Base-by-base conservation (phyloP, 805 yeast genomes). In the Candida caryicola region DNA sequence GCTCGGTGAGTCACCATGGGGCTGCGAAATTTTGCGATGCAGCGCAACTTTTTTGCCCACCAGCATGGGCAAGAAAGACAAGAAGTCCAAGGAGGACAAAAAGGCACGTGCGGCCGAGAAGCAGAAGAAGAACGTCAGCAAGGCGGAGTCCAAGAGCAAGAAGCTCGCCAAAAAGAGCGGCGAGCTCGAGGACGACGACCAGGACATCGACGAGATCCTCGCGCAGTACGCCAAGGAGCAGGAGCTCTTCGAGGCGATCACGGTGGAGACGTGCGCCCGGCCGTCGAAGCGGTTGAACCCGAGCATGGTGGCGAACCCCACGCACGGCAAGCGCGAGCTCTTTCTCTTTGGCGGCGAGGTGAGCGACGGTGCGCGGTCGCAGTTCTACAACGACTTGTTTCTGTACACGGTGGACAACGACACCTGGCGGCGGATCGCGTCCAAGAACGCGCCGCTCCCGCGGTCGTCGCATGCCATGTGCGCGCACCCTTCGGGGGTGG, bases 381-480 rank as follows among this genome's bases (percentile, higher is more conserved):
- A 69, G 48, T 91, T 91, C 59, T 85, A 81, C 69, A 91, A 90
- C 53, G 98, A 91, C 51, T 66, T 90, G 44, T 79, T 62, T 54
- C 72, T 83, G 2, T 90, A 83, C 61, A 69, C 85, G 5, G 71
- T 85, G 4, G 95, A 87, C 49, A 79, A 85, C 29, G 84, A 84
- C 53, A 76, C 68, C 16, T 91, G 99, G 99, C 76, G 88, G 43
- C 74, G 73, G 42, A 75, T 81, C 48, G 67, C 82, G 2, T 87
- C 96, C 2, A 85, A 85, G 51, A 91, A 91, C 55, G 62, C 95
- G 0, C 99, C 99, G 12, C 76, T 90, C 56, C 96, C 96, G 1
- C 69, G 99, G 45, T 85, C 95, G 0, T 88, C 96, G 0, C 96
- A 95, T 50, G 85, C 95, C 1, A 85, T 90, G 87, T 82, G 90